Base-by-base conservation (phyloP, 192 early-diverging fungal species). In the Paraglomus brasilianum region DNA sequence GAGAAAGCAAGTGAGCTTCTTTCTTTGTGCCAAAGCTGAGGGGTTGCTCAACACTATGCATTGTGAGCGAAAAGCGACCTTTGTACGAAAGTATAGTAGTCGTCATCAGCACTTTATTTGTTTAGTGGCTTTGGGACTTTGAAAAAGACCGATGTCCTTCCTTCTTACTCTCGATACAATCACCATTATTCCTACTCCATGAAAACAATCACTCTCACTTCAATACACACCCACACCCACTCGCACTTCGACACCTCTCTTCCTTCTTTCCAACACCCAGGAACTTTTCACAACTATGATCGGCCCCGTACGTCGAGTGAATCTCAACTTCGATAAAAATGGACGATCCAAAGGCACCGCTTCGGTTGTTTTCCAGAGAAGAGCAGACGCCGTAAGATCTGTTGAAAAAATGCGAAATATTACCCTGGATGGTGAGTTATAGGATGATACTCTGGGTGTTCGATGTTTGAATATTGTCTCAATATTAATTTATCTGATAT, bases 341-440 rank as follows among this genome's bases (percentile, higher is more conserved):
- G 82, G 81, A 62, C 79, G 75, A 66, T 83, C 81, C 10, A 78
- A 73, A 22, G 82, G 82, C 59, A 78, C 78, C 5, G 82, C 81
- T 44, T 47, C 70, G 36, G 74, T 84, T 24, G 72, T 75, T 68
- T 84, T 84, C 44, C 59, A 55, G 30, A 80, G 81, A 24, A 70
- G 70, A 47, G 72, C 49, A 48, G 82, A 84, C 63, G 81, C 81
- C 6, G 79, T 77, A 15, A 39, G 70, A 15, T 80, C 82, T 11
- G 76, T 79, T 52, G 74, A 66, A 66, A 83, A 80, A 49, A 81
- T 82, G 48, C 74, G 83, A 41, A 75, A 73, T 5, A 78, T 83
- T 56, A 83, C 79, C 0, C 69, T 83, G 2, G 81, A 83, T 74
- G 77, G 81, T 83, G 70, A 38, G 71, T 36, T 30, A 30, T 30